These are phyloP conservation scores for Solanum paucissectum DNA, from an alignment of 257 asterid genomes.

Conservation along the genomic window DNA sequence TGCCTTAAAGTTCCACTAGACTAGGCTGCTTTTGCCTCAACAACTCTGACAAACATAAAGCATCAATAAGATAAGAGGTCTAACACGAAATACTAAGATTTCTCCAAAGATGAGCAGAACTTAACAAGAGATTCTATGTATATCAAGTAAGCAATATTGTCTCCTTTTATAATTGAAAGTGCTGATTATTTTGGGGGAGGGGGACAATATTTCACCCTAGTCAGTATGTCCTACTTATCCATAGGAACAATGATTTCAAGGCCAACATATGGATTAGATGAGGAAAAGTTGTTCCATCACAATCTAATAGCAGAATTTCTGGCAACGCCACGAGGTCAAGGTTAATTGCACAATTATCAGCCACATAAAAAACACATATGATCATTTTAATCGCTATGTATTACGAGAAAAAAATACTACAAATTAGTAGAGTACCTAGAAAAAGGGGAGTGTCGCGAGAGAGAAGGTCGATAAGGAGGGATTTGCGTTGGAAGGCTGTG, in stretches of 20 bases:
- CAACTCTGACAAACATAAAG: neutral
- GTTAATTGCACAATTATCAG: too few species aligned
- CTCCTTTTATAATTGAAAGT: neutral
- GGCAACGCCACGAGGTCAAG: neutral
- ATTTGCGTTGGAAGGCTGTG: constrained; percentile 51
- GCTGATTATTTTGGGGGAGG: neutral
- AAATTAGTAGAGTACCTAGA: constrained; percentile 31
- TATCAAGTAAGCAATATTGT: neutral
- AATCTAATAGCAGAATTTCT: neutral
- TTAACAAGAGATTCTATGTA: neutral
- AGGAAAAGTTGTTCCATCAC: neutral
- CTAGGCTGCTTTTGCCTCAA: neutral
- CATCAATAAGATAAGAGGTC: neutral
- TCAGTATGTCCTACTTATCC: too few species aligned
- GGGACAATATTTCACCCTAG: neutral
- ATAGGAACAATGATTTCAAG: neutral
- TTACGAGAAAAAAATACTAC: neutral
- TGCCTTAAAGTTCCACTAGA: neutral
- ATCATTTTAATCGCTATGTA: neutral
- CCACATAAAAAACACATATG: neutral
- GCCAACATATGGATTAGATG: neutral
- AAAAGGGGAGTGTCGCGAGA: constrained; percentile 80
- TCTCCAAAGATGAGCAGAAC: neutral
- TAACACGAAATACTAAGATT: neutral
- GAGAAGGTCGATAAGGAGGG: constrained; percentile 67